Evolutionary conservation across 305 asterid genomes (phyloP), one percentile per base, ranked within the genome.

Genomic region (Fraxinus floribunda): DNA sequence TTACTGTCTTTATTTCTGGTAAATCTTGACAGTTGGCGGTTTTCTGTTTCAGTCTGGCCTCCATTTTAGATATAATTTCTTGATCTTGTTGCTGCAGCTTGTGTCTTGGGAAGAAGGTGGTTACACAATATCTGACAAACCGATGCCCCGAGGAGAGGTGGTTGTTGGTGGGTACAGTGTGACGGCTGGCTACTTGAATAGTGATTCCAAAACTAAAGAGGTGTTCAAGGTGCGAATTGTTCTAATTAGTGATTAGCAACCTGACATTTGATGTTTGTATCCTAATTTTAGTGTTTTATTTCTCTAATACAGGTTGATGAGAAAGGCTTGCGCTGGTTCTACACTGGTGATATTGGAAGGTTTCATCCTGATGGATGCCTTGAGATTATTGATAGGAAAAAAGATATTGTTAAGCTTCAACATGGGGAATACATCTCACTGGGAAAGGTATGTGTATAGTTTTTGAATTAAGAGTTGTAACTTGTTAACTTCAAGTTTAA

Each of bases 31-130:
- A 24, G 35, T 38, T 34, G 64, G 35, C 2, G 4, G 73, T 15
- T 18, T 57, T 57, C 11, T 57, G 26, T 38, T 34, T 76, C 55
- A 26, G 34, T 34, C 52, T 83, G 76, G 49, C 39, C 26, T 71
- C 70, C 49, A 4, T 68, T 62, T 74, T 44, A 44, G 30, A 72
- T n/a, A 75, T 55, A 71, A 52, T 79, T 39, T 68, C 72, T 80
- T 78, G 74, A 39, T 52, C 81, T 79, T 78, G 72, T 85, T 84
- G 26, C 1, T 84, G 89, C 94, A 94, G 98, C 95, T 94, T 80
- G 90, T 93, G 83, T 87, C 98, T 79, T 94, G 98, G 98, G 95
- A 94, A 75, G 97, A 94, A 89, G 98, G 98, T 76, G 94, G 97
- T 71, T 94, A 94, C 90, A 92, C 79, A 72, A 89, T 77, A 79